phyloP scores from a whole-genome alignment of 495 filamentous ascomycete species.

The Lophiotrema nucula region DNA sequence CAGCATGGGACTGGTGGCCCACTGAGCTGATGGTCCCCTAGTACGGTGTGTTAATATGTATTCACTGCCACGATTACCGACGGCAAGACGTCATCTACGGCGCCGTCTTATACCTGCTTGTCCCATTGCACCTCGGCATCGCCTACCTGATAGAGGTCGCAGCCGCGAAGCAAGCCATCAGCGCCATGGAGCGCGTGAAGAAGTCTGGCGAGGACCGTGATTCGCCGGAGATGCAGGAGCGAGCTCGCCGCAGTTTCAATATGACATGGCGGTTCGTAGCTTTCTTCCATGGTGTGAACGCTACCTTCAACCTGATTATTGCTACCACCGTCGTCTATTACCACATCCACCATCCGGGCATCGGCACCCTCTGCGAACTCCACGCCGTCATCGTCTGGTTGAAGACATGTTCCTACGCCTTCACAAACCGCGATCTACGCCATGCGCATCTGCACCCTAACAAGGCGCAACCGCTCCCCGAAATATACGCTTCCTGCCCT shows the following conservation, averaged over 20 bases:
- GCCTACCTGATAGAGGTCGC: constrained; percentile 84
- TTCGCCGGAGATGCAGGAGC: constrained; percentile 49
- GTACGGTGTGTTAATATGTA: constrained; percentile 92
- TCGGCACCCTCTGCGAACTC: constrained; percentile 84
- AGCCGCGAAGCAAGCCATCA: constrained; percentile 72
- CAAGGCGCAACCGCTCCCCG: constrained; percentile 61
- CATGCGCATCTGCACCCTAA: constrained; percentile 76
- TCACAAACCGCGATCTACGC: constrained; percentile 93
- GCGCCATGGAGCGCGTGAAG: constrained; percentile 60
- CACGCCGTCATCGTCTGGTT: constrained; percentile 96
- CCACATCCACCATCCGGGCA: constrained; percentile 85
- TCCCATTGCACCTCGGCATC: constrained; percentile 84
- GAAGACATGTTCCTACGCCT: constrained; percentile 91
- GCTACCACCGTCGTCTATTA: constrained; percentile 86
- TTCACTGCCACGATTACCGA: constrained; percentile 85
- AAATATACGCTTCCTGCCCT: constrained; percentile 76
- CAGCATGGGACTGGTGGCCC: neutral
- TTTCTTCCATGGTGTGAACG: constrained; percentile 75
- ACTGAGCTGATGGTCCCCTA: constrained; percentile 44
- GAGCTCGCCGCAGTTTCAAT: constrained; percentile 54
- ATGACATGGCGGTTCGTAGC: constrained; percentile 77
- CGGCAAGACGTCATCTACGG: constrained; percentile 74
- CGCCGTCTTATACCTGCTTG: constrained; percentile 72
- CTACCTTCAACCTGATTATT: constrained; percentile 72
- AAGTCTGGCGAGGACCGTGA: constrained; percentile 47